Conservation (phyloP, 192 early-diverging fungal genomes). For the Coemansia sp. region DNA sequence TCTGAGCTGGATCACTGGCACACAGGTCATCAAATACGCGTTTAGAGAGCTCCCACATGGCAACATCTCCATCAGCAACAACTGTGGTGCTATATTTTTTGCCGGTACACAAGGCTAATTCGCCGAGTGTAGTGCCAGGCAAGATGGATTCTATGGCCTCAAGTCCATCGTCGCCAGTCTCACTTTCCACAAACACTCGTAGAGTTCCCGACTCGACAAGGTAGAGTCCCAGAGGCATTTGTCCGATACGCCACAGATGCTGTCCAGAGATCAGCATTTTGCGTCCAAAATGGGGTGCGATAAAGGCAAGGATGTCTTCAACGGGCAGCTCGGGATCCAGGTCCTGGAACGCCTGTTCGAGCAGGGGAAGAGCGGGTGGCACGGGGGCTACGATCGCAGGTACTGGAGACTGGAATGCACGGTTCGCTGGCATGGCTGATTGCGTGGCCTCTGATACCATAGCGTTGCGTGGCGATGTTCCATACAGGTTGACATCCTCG, state of each 20-base stretch:
- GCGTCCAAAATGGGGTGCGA: slow-evolving; percentile 66
- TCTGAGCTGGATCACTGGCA: slow-evolving; percentile 62
- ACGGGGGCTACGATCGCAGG: slow-evolving; percentile 2
- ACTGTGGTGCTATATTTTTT: slow-evolving; percentile 56
- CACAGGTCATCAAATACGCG: slow-evolving; percentile 63
- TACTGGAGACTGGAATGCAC: slow-evolving; percentile 9
- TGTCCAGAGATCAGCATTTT: slow-evolving; percentile 52
- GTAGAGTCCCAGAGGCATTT: slow-evolving; percentile 59
- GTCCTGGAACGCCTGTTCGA: slow-evolving; percentile 65
- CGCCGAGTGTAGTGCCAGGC: slow-evolving; percentile 88
- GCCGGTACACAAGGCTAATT: slow-evolving; percentile 73
- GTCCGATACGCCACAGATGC: slow-evolving; percentile 66
- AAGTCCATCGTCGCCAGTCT: slow-evolving; percentile 15
- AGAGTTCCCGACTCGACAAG: slow-evolving; percentile 75
- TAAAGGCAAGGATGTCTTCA: slow-evolving; percentile 55
- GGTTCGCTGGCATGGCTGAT: slow-evolving; percentile 29
- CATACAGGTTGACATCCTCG: slow-evolving; percentile 22
- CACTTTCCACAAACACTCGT: slow-evolving; percentile 48
- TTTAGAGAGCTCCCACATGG: slow-evolving; percentile 73
- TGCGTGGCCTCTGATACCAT: slow-evolving; percentile 43
- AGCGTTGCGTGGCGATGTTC: slow-evolving; percentile 36
- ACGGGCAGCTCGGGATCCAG: slow-evolving; percentile 46
- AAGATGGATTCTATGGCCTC: slow-evolving; percentile 76
- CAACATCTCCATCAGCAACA: slow-evolving; percentile 59
- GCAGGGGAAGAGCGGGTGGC: slow-evolving; percentile 51